Evolutionary conservation across 2,329 filamentous ascomycete species (phyloP).

Genomic region (Clathrospora elynae): DNA sequence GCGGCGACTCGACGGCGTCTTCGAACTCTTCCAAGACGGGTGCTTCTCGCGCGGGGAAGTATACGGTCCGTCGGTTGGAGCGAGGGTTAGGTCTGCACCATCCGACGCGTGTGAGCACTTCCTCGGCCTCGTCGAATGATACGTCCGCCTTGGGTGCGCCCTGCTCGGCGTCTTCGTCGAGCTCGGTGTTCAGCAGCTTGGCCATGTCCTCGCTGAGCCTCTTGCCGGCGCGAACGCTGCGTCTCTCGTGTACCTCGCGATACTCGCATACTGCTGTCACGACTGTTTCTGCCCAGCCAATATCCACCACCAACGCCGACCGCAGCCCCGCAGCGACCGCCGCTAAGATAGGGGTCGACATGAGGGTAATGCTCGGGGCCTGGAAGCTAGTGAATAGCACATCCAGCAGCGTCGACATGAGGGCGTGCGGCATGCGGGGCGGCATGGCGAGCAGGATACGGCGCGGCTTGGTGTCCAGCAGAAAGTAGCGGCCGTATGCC

Average conservation of each 20-base stretch:
- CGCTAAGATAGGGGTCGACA: conserved; percentile 76
- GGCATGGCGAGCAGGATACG: conserved; percentile 77
- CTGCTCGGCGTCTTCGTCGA: conserved; percentile 33
- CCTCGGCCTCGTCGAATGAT: conserved; percentile 78
- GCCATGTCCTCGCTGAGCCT: conserved; percentile 72
- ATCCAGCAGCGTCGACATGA: conserved; percentile 76
- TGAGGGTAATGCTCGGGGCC: conserved; percentile 76
- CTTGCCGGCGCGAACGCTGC: conserved; percentile 76
- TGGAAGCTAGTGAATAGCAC: conserved; percentile 82
- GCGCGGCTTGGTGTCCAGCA: conserved; percentile 75
- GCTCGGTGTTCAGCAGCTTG: conserved; percentile 61
- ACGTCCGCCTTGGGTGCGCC: conserved; percentile 35
- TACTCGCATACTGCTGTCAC: conserved; percentile 91
- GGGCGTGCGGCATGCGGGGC: conserved; percentile 74
- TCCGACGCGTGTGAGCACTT: conserved; percentile 72
- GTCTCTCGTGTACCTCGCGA: conserved; percentile 72
- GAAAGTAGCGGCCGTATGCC: conserved; percentile 76
- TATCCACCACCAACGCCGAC: conserved; percentile 83
- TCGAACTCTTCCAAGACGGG: conserved; percentile 52
- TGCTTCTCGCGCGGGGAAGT: conserved; percentile 45
- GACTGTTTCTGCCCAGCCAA: conserved; percentile 90
- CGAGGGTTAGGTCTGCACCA: conserved; percentile 66
- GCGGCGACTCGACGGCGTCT: conserved; percentile 43
- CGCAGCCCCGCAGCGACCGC: conserved; percentile 80
- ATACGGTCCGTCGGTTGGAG: conserved; percentile 39